A percentile compares a stretch with the other conserved stretches of the same genome.
Conservation (phyloP, 768 basidiomycete genomes). For the Boletus rubropictus region DNA sequence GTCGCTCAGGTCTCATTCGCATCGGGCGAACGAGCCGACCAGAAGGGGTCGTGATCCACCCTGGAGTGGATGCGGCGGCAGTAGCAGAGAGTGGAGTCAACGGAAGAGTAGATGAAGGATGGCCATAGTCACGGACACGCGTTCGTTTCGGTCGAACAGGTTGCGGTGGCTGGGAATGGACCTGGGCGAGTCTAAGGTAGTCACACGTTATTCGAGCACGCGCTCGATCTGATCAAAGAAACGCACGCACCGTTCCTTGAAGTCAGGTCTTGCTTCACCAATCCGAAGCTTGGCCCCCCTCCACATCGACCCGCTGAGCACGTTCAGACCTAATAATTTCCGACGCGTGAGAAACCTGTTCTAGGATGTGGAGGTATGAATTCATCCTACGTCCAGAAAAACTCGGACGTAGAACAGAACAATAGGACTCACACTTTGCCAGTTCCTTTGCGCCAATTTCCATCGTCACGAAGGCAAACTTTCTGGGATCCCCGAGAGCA, state of each 20-base stretch:
- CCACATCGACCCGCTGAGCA: slow-evolving; percentile 78
- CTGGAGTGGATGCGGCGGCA: slow-evolving; percentile 47
- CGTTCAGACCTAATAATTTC: slow-evolving; percentile 53
- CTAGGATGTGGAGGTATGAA: background rate
- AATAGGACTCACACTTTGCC: slow-evolving; percentile 50
- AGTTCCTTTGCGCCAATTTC: slow-evolving; percentile 56
- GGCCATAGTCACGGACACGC: slow-evolving; percentile 32
- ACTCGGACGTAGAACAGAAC: background rate
- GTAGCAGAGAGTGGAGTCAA: slow-evolving; percentile 56
- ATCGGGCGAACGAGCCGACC: slow-evolving; percentile 62
- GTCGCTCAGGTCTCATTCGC: slow-evolving; percentile 63
- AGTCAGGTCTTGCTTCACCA: slow-evolving; percentile 80
- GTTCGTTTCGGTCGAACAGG: slow-evolving; percentile 41
- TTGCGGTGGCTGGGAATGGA: slow-evolving; percentile 14
- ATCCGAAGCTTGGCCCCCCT: slow-evolving; percentile 82
- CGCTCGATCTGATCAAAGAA: background rate
- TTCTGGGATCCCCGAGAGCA: slow-evolving; percentile 59
- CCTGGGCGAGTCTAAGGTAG: slow-evolving; percentile 7
- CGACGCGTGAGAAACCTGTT: slow-evolving; percentile 1
- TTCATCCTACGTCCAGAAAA: background rate
- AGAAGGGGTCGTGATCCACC: slow-evolving; percentile 67
- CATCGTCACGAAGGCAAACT: slow-evolving; percentile 70
- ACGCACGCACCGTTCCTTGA: slow-evolving; percentile 46
- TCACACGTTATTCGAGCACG: background rate
- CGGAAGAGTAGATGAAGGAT: slow-evolving; percentile 58